These are phyloP conservation scores for Calonectria multiphialidica DNA, from an alignment of 2,329 filamentous ascomycete genomes.

Conservation along the genomic window DNA sequence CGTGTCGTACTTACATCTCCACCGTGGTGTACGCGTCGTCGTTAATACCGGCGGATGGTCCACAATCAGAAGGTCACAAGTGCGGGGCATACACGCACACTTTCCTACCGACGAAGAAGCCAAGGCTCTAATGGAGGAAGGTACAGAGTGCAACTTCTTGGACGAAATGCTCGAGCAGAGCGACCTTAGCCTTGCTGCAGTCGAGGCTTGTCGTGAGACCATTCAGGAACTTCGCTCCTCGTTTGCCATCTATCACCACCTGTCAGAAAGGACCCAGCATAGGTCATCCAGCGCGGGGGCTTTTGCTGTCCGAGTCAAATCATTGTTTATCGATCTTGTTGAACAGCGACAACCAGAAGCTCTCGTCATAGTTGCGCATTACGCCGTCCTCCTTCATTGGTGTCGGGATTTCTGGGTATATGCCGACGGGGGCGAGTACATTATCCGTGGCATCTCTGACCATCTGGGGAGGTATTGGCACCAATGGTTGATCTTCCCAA, in stretches of 20 bases:
- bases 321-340: conserved; percentile 49
- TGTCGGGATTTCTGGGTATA: conserved; percentile 55
- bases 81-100: not conserved
- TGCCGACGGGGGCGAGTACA: conserved; percentile 45
- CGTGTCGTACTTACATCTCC: not conserved
- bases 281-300: not conserved
- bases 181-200: not conserved
- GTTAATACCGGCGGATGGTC: not conserved
- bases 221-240: not conserved
- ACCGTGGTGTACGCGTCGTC: conserved; percentile 1
- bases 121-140: not conserved
- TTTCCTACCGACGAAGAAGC: not conserved
- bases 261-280: not conserved
- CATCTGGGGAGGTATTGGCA: conserved; percentile 50
- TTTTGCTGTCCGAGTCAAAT: not conserved
- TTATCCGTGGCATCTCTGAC: conserved; percentile 47
- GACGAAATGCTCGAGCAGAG: conserved; percentile 7
- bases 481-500: conserved; percentile 10
- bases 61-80: not conserved
- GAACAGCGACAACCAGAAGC: conserved; percentile 53
- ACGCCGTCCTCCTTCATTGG: conserved; percentile 60
- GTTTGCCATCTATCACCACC: conserved; percentile 5
- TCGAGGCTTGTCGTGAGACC: not conserved
- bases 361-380: conserved; percentile 62
- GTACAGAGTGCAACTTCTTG: conserved; percentile 3